Evolutionary conservation across 1,139 yeast genomes (phyloP), one percentile per base, ranked within the genome.

Genomic region (Candida pseudocylindracea): DNA sequence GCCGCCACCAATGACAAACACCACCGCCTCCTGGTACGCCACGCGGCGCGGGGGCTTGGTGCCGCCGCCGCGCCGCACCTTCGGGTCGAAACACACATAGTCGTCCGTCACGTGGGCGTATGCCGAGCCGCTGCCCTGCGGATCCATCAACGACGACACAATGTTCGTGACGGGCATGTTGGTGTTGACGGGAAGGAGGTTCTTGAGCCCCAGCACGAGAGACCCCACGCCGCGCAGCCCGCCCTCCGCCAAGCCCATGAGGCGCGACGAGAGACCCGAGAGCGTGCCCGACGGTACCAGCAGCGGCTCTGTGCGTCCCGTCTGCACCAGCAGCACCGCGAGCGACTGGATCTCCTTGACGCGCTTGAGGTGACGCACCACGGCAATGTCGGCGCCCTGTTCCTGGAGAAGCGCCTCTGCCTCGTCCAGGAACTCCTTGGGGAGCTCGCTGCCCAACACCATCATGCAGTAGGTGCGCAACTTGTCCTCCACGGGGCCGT

Each of bases 1-100:
- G 32, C 96, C 98, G 27, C 98, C 98, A 13, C 98, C 99, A 37
- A 91, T 85, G 33, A 83, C 79, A 50, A 88, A 91, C 12, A 88
- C 93, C 35, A 80, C 57, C 3, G 93, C 71, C 41, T 81, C 91
- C 38, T 68, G 71, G 48, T 79, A 81, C 10, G 73, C 58, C 44
- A 75, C 83, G 47, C 93, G 70, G 49, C 73, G 76, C 28, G 96
- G 95, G 30, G 85, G 91, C 43, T 78, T 72, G 7, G 93, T 68
- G 42, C 76, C 85, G 2, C 93, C 75, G 4, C 96, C 96, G 4
- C 29, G 28, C 41, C 96, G 67, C 5, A 80, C 72, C 42, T 71
- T 73, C 25, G 98, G 95, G 49, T 88, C 96, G 46, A 80, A 76
- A 48, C 74, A 85, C 37, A 88, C 55, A 49, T 88, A 88, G 42